Conservation (phyloP, 345 rosid genomes). For the Linum usitatissimum region DNA sequence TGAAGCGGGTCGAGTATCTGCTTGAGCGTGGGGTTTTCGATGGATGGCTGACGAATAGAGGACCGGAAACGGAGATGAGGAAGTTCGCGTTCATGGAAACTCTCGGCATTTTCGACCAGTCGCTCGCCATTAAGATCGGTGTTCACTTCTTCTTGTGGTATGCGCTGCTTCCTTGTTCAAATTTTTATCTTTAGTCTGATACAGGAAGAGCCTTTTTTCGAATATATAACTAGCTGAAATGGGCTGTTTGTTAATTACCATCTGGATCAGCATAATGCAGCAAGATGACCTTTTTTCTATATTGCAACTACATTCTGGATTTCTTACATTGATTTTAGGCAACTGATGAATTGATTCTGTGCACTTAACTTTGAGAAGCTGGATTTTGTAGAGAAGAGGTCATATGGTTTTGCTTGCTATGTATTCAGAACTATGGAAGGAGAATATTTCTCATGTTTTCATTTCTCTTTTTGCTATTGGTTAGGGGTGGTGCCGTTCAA, state of each 20-base stretch:
- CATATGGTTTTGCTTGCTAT: neutral
- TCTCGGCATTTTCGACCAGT: conserved; percentile 51
- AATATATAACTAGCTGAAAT: too few relatives aligned
- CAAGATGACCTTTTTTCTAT: neutral
- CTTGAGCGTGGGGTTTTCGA: conserved; percentile 50
- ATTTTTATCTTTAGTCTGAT: neutral
- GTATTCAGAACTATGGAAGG: too few relatives aligned
- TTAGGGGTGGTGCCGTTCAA: conserved; percentile 76
- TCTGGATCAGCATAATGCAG: too few relatives aligned
- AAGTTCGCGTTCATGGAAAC: conserved; percentile 54
- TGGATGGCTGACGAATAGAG: conserved; percentile 62
- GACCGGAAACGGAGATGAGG: conserved; percentile 47
- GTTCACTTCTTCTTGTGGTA: conserved; percentile 86
- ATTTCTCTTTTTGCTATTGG: neutral
- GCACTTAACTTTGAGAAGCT: neutral
- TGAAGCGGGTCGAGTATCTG: conserved; percentile 52
- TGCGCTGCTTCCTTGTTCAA: neutral
- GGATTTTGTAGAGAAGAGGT: neutral
- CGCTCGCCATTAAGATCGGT: conserved; percentile 55
- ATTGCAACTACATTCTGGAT: too few relatives aligned
- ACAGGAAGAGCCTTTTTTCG: neutral
- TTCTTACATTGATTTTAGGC: too few relatives aligned
- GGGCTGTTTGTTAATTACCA: too few relatives aligned
- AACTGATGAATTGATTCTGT: neutral
- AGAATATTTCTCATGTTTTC: neutral